Evolutionary conservation across 129 eudicot genomes (phyloP).

Genomic region (Chrysanthemum lavandulifolium): DNA sequence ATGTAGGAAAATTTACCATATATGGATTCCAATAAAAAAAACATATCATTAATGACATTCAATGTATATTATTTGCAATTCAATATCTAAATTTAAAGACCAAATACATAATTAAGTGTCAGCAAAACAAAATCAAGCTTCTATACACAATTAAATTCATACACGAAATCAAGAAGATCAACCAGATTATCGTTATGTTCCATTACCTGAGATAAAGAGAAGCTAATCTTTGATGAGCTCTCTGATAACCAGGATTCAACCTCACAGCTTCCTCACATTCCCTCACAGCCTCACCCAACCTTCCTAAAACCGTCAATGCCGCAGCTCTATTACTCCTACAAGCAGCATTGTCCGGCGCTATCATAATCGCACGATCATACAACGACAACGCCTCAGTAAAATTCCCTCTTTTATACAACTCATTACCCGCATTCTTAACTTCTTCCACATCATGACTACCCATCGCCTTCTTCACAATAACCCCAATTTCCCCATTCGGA

Average conservation of each 20-base stretch:
- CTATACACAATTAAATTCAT: background rate
- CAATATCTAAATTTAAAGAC: slow-evolving; percentile 20
- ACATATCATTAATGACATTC: slow-evolving; percentile 11
- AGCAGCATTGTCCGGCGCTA: slow-evolving; percentile 56
- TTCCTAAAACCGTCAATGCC: slow-evolving; percentile 56
- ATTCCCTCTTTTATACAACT: slow-evolving; percentile 52
- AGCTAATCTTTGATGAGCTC: slow-evolving; percentile 59
- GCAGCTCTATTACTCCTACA: slow-evolving; percentile 64
- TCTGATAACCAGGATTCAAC: slow-evolving; percentile 49
- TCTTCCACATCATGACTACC: slow-evolving; percentile 48
- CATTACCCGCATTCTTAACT: slow-evolving; percentile 52
- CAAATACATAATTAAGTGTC: slow-evolving; percentile 1
- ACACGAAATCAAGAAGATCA: slow-evolving; percentile 3
- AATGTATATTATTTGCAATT: slow-evolving; percentile 1
- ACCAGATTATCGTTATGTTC: slow-evolving; percentile 10
- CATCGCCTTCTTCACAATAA: slow-evolving; percentile 25
- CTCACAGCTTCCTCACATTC: slow-evolving; percentile 65
- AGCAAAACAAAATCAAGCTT: slow-evolving; percentile 18
- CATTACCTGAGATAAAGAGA: slow-evolving; percentile 56
- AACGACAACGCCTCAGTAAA: slow-evolving; percentile 40
- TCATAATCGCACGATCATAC: slow-evolving; percentile 45
- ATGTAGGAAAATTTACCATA: background rate
- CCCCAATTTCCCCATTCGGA: slow-evolving; percentile 32
- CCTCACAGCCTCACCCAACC: slow-evolving; percentile 56
- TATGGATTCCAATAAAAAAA: background rate